Evolutionary conservation across 2,329 filamentous ascomycete species (phyloP).

Genomic region (Orbilia brochopaga): DNA sequence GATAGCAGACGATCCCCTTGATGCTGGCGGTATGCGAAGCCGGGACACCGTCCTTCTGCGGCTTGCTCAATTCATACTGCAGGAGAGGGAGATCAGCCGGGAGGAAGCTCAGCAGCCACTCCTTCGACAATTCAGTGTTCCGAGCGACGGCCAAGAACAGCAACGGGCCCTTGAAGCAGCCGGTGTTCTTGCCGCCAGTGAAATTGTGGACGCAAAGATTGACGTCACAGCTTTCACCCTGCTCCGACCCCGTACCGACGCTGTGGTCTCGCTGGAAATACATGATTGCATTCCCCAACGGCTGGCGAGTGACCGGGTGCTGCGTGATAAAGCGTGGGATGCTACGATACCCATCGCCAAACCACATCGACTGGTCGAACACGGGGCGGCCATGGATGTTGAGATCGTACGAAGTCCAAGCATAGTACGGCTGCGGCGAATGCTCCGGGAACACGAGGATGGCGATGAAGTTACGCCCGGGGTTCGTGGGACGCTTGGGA

Average conservation of each 20-base stretch:
- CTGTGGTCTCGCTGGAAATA: background rate
- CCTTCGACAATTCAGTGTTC: background rate
- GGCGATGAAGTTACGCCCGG: background rate
- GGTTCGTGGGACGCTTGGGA: constrained; percentile 8
- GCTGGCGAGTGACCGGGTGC: constrained; percentile 27
- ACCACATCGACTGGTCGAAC: constrained; percentile 26
- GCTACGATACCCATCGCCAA: constrained; percentile 3
- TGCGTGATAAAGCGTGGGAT: constrained; percentile 11
- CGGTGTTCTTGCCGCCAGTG: constrained; percentile 3
- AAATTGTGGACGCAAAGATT: constrained; percentile 35
- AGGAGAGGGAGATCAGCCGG: constrained; percentile 23
- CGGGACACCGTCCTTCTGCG: background rate
- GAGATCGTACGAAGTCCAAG: constrained; percentile 12
- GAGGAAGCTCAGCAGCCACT: constrained; percentile 24
- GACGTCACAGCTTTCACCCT: background rate
- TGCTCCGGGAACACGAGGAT: constrained; percentile 31
- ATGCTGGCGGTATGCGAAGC: background rate
- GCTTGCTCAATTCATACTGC: constrained; percentile 14
- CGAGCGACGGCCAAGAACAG: constrained; percentile 10
- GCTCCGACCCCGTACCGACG: background rate
- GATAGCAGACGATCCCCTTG: constrained; percentile 22
- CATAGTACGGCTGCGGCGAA: constrained; percentile 24
- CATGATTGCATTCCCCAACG: constrained; percentile 13
- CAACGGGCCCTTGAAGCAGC: background rate
- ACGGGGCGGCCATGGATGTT: constrained; percentile 23